Evolutionary conservation across 805 yeast species (phyloP).

Genomic region (Candida germanica): DNA sequence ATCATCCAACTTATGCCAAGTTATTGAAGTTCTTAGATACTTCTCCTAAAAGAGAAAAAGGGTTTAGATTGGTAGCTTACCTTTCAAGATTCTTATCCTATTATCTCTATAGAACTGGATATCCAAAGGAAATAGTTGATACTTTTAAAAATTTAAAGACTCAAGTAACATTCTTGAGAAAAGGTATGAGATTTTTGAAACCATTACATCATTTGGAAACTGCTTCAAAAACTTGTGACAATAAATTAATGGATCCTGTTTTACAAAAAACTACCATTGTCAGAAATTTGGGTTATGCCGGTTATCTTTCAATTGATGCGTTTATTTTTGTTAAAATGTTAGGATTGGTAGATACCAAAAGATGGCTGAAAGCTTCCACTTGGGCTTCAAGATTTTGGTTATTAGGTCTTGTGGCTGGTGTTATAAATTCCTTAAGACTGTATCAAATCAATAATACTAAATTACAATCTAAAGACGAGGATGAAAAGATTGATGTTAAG

Average conservation of each 20-base stretch:
- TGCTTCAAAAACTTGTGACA: conserved; percentile 65
- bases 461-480: conserved; percentile 19
- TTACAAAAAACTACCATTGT: conserved; percentile 50
- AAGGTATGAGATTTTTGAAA: conserved; percentile 79
- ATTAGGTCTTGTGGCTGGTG: conserved; percentile 60
- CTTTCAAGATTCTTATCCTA: conserved; percentile 69
- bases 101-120: conserved; percentile 57
- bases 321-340: conserved; percentile 58
- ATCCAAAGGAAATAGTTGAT: conserved; percentile 42
- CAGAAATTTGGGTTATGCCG: conserved; percentile 60
- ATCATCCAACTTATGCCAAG: conserved; percentile 69
- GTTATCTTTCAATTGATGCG: conserved; percentile 62
- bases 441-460: conserved; percentile 44
- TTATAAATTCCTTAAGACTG: conserved; percentile 55
- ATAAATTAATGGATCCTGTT: conserved; percentile 64
- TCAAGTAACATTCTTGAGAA: conserved; percentile 69
- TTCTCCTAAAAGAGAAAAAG: conserved; percentile 75
- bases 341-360: conserved; percentile 50
- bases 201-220: conserved; percentile 70
- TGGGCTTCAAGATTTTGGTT: conserved; percentile 77
- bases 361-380: conserved; percentile 49
- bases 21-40: conserved; percentile 62
- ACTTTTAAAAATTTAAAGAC: conserved; percentile 55
- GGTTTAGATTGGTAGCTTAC: conserved; percentile 76
- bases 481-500: conserved; percentile 31